Conservation (phyloP, 106 monocot genomes). For the Dendrobium officinale region DNA sequence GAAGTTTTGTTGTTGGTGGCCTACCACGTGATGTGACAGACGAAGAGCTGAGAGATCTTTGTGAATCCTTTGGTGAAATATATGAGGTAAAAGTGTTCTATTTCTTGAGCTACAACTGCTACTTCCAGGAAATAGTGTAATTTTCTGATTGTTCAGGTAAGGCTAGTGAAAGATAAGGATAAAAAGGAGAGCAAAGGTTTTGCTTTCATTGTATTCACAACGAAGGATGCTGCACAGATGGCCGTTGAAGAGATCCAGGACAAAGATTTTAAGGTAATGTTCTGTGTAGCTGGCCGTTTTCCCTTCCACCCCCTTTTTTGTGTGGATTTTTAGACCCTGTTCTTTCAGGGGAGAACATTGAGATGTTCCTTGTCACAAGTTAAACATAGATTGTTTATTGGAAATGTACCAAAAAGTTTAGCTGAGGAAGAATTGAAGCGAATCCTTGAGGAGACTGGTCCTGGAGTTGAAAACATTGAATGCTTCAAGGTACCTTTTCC, state of each 20-base stretch:
- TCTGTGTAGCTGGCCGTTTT: background rate
- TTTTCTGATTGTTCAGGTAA: constrained; percentile 40
- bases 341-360: constrained; percentile 72
- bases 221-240: constrained; percentile 67
- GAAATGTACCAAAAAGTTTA: constrained; percentile 91
- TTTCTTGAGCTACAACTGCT: background rate
- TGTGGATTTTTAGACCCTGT: background rate
- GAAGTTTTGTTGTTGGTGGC: constrained; percentile 96
- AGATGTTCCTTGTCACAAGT: constrained; percentile 92
- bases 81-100: constrained; percentile 49
- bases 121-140: background rate
- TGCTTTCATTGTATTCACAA: constrained; percentile 77
- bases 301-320: background rate
- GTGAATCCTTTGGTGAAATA: constrained; percentile 81
- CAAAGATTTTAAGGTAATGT: constrained; percentile 75
- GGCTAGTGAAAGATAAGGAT: constrained; percentile 83
- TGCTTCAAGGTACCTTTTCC: constrained; percentile 65
- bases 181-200: constrained; percentile 87
- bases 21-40: constrained; percentile 71
- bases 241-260: constrained; percentile 87
- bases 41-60: constrained; percentile 77
- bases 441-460: constrained; percentile 70
- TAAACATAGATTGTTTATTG: constrained; percentile 87
- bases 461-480: constrained; percentile 94
- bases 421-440: constrained; percentile 79